These are phyloP conservation scores for Solanum chaucha DNA, from an alignment of 257 asterid genomes.

Conservation along the genomic window DNA sequence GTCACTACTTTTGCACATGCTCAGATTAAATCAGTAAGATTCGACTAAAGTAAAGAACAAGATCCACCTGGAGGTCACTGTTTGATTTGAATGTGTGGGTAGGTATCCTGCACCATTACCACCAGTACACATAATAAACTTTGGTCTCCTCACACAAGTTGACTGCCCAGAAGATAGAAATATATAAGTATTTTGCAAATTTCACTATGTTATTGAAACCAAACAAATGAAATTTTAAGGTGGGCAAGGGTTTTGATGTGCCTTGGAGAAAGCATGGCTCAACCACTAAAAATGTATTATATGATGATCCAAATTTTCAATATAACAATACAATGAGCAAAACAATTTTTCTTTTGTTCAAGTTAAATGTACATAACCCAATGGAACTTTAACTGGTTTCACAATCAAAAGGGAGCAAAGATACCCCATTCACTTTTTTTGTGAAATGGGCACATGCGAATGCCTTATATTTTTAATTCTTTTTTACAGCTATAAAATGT, in stretches of 20 bases:
- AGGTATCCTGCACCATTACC: slow-evolving; percentile 44
- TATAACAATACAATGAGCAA: neutral
- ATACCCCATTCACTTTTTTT: neutral
- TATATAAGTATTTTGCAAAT: neutral
- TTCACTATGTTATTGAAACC: neutral
- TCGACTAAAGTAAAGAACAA: slow-evolving; percentile 2
- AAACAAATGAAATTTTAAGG: neutral
- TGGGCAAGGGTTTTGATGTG: neutral
- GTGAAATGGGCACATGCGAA: neutral
- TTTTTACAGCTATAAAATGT: neutral
- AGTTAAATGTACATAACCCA: neutral
- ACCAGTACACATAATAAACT: slow-evolving; percentile 32
- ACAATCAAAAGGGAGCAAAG: neutral
- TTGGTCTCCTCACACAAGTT: slow-evolving; percentile 30
- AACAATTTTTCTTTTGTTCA: neutral
- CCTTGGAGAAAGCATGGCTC: neutral
- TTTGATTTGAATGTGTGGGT: slow-evolving; percentile 44
- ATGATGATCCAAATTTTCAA: neutral
- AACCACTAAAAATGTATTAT: neutral
- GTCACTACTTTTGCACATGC: slow-evolving; percentile 4
- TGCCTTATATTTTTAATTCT: neutral
- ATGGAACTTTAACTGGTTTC: neutral
- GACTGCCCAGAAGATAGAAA: slow-evolving; percentile 31
- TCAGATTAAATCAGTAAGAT: neutral
- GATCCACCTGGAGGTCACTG: slow-evolving; percentile 37